phyloP scores from a whole-genome alignment of 768 basidiomycete genomes.

The Tephrocybe sp. region DNA sequence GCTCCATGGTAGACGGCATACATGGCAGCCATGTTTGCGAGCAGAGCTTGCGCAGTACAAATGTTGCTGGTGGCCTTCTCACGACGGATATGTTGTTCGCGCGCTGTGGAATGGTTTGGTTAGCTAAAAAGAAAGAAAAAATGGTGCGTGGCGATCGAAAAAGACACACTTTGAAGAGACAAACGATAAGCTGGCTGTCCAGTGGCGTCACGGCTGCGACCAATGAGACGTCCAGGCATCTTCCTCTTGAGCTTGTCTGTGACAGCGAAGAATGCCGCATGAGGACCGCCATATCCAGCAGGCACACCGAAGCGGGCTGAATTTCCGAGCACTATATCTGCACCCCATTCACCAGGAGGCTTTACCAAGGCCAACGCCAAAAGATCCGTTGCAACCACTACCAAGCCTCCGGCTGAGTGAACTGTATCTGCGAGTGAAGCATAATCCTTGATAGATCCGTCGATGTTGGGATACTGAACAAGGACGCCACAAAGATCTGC shows the following conservation, averaged over 20 bases:
- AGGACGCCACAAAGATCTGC: constrained; percentile 81
- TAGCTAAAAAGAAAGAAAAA: too few relatives aligned
- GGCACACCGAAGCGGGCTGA: constrained; percentile 97
- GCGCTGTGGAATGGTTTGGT: constrained; percentile 49
- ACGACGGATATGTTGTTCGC: constrained; percentile 95
- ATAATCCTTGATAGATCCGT: constrained; percentile 81
- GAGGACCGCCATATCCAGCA: constrained; percentile 95
- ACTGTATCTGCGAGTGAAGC: constrained; percentile 57
- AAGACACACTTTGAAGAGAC: constrained; percentile 83
- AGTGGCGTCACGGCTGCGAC: constrained; percentile 78
- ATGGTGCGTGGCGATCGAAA: background rate
- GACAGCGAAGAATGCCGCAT: constrained; percentile 96
- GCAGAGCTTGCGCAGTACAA: constrained; percentile 94
- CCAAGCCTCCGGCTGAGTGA: constrained; percentile 75
- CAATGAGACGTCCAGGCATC: constrained; percentile 98
- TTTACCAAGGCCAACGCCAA: constrained; percentile 90
- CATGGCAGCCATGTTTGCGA: constrained; percentile 99
- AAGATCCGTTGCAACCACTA: constrained; percentile 88
- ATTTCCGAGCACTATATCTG: constrained; percentile 93
- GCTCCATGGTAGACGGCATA: constrained; percentile 97
- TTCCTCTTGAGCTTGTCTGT: constrained; percentile 91
- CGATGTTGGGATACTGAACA: constrained; percentile 91
- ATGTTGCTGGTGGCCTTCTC: constrained; percentile 99
- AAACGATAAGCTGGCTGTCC: constrained; percentile 90
- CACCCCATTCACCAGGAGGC: constrained; percentile 98